phyloP scores from a whole-genome alignment of 108 stramenopile genomes.

The Stephanodiscus triporus region DNA sequence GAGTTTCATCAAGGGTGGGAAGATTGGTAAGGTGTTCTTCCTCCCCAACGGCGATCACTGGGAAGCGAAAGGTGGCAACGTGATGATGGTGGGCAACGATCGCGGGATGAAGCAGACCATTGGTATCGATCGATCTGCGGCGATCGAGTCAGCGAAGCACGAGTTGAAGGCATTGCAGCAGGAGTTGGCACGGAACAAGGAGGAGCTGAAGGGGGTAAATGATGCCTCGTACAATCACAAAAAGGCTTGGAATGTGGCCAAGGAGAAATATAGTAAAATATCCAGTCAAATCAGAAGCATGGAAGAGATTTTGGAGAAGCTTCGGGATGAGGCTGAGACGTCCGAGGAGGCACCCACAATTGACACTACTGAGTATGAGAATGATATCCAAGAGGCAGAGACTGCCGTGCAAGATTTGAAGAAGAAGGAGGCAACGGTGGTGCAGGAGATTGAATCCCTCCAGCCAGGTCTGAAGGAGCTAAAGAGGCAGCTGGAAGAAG shows the following conservation, averaged over 20 bases:
- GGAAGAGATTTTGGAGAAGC: conserved; percentile 29
- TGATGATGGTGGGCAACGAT: conserved; percentile 59
- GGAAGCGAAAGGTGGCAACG: conserved; percentile 53
- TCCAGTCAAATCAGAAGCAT: conserved; percentile 47
- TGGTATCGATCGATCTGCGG: conserved; percentile 71
- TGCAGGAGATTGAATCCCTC: conserved; percentile 53
- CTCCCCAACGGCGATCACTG: conserved; percentile 78
- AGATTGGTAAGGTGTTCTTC: conserved; percentile 72
- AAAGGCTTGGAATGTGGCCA: conserved; percentile 38
- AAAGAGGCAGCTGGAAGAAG: conserved; percentile 59
- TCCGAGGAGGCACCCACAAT: conserved; percentile 67
- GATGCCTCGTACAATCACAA: conserved; percentile 26
- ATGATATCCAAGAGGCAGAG: conserved; percentile 64
- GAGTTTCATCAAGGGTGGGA: conserved; percentile 54
- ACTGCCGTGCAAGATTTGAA: conserved; percentile 51
- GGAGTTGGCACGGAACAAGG: conserved; percentile 68
- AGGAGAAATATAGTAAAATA: conserved; percentile 44
- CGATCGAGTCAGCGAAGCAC: conserved; percentile 59
- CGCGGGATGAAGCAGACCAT: conserved; percentile 60
- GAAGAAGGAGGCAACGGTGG: conserved; percentile 34
- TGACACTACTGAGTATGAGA: conserved; percentile 76
- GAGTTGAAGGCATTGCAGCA: conserved; percentile 54
- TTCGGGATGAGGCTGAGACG: conserved; percentile 55
- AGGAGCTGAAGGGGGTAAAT: conserved; percentile 44
- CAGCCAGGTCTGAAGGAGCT: conserved; percentile 57